Evolutionary conservation across 768 basidiomycete species (phyloP), one percentile per base, ranked within the genome.

Genomic region (Suillus paluster): DNA sequence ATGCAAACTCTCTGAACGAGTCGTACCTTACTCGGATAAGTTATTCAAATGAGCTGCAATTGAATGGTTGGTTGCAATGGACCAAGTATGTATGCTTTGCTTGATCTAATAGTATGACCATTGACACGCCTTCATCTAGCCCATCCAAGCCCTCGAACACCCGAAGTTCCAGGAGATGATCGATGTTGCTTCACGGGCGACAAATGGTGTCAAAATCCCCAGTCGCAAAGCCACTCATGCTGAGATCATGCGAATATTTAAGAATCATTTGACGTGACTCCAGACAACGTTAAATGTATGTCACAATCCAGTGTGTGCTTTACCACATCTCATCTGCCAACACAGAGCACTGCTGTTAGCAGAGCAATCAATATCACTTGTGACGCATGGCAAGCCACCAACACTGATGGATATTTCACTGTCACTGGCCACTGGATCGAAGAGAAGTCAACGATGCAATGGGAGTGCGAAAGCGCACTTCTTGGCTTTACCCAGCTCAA

Each of bases 361-460:
- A 70, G 75, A 19, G n/a, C 59, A 15, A 69, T 79, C n/a, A 77
- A 63, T 36, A 54, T 78, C 1, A 81, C 80, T 0, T 77, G 74
- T 59, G 75, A 82, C 58, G 75, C 70, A 1, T 81, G 79, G 80
- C 77, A 79, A 52, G 81, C 80, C 0, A 63, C 53, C 8, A 80
- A 80, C 60, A 63, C 55, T 0, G 74, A 80, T 55, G 68, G 67
- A 0, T 81, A 81, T 64, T 78, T 80, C 60, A 76, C 75, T 1
- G 72, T 81, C 9, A 81, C 63, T 75, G 77, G 65, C 14, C 75
- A 77, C 58, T 80, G 76, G 75, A 71, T 80, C 45, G 74, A 79
- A 60, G 75, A 76, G 61, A 46, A 34, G 60, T 66, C 63, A 45
- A 63, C 14, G 25, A 61, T 11, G 0, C n/a, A 60, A 14, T 81